Conservation (phyloP, 1,139 yeast species). For the Taphrina populina region DNA sequence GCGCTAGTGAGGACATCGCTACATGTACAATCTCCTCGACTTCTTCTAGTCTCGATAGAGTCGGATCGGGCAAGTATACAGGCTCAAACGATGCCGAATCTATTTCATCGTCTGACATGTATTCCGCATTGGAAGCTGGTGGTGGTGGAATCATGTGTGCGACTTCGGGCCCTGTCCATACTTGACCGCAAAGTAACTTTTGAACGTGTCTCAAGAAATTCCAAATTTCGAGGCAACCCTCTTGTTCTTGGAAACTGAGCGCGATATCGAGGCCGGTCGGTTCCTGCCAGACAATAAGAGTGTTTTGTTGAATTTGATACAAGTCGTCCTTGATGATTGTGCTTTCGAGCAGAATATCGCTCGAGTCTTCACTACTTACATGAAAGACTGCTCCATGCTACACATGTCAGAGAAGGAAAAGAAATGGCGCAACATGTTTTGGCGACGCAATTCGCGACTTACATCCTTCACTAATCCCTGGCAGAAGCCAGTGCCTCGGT, state of each 20-base stretch:
- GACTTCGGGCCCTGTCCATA: constrained; percentile 24
- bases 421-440: too few relatives aligned
- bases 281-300: constrained; percentile 93
- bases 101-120: constrained; percentile 29
- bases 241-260: constrained; percentile 84
- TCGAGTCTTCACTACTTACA: constrained; percentile 70
- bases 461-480: constrained; percentile 59
- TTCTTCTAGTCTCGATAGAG: constrained; percentile 33
- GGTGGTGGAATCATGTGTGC: neutral
- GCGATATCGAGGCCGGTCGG: constrained; percentile 77
- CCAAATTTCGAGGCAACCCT: constrained; percentile 81
- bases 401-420: neutral
- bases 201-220: constrained; percentile 34
- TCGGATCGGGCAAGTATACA: constrained; percentile 34
- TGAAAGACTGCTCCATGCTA: constrained; percentile 56
- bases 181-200: constrained; percentile 27
- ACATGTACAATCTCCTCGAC: constrained; percentile 53
- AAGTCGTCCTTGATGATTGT: constrained; percentile 71
- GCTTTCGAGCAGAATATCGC: constrained; percentile 61
- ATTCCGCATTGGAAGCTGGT: constrained; percentile 16
- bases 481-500: constrained; percentile 90
- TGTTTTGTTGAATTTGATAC: constrained; percentile 86
- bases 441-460: too few relatives aligned
- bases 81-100: constrained; percentile 28
- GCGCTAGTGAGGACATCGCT: constrained; percentile 58